These are phyloP conservation scores for Pichia sp. DNA, from an alignment of 1,139 yeast species.

Conservation along the genomic window DNA sequence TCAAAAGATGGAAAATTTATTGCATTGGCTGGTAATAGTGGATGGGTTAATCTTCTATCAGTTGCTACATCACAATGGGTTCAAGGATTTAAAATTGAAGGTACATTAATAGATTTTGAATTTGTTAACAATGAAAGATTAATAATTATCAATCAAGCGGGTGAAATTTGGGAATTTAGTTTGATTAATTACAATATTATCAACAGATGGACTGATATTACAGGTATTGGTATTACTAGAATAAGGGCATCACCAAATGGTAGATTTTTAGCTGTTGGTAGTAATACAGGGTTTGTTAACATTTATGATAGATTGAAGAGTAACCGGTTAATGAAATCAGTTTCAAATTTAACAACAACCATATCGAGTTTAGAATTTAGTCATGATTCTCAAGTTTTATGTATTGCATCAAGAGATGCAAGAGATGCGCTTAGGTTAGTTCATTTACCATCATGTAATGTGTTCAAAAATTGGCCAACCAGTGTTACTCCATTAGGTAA, in stretches of 20 bases:
- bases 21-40: constrained; percentile 76
- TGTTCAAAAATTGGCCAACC: constrained; percentile 95
- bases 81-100: constrained; percentile 83
- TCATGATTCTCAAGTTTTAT: constrained; percentile 83
- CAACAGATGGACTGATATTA: constrained; percentile 78
- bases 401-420: constrained; percentile 79
- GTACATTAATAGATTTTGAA: constrained; percentile 72
- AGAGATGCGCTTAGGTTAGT: constrained; percentile 82
- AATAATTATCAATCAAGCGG: constrained; percentile 66
- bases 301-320: constrained; percentile 56
- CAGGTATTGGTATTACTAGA: constrained; percentile 78
- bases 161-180: constrained; percentile 88
- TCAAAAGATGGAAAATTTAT: constrained; percentile 66
- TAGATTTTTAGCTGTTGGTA: constrained; percentile 86
- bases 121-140: constrained; percentile 37
- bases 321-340: constrained; percentile 46
- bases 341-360: constrained; percentile 79
- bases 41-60: constrained; percentile 82
- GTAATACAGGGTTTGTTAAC: constrained; percentile 83
- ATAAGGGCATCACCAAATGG: constrained; percentile 50
- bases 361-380: constrained; percentile 71
- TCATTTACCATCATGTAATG: constrained; percentile 83
- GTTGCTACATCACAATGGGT: constrained; percentile 80
- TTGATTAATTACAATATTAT: constrained; percentile 43
- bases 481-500: constrained; percentile 92